Evolutionary conservation across 2,329 filamentous ascomycete genomes (phyloP).

Genomic region (Colletotrichum horii): DNA sequence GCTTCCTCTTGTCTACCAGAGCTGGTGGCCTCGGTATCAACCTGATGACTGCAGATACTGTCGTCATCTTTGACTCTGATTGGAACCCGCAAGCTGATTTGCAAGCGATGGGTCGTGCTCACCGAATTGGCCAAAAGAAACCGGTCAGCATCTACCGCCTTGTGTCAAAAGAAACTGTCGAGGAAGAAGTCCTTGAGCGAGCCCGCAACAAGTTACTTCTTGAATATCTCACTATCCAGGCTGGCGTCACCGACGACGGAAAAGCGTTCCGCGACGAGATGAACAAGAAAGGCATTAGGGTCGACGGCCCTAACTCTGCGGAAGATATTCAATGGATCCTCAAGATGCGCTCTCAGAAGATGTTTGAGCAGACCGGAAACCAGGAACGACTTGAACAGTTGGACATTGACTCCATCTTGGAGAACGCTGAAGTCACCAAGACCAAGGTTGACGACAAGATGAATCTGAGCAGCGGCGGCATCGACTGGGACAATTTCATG

Average conservation of each 20-base stretch:
- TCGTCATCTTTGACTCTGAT: slow-evolving; percentile 96
- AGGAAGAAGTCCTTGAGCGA: slow-evolving; percentile 95
- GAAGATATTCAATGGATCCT: slow-evolving; percentile 96
- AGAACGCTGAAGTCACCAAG: slow-evolving; percentile 96
- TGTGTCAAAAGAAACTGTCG: slow-evolving; percentile 97
- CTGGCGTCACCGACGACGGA: slow-evolving; percentile 94
- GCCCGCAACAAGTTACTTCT: slow-evolving; percentile 97
- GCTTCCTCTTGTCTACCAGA: slow-evolving; percentile 92
- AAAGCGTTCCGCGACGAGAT: slow-evolving; percentile 78
- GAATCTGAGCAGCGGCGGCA: slow-evolving; percentile 85
- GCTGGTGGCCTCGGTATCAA: slow-evolving; percentile 99
- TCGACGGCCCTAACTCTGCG: slow-evolving; percentile 83
- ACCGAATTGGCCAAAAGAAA: slow-evolving; percentile 95
- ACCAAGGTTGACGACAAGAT: slow-evolving; percentile 95
- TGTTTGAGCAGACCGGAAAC: slow-evolving; percentile 97
- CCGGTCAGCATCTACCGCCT: slow-evolving; percentile 96
- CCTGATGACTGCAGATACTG: slow-evolving; percentile 97
- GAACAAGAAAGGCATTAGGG: slow-evolving; percentile 76
- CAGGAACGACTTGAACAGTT: slow-evolving; percentile 96
- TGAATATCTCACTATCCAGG: slow-evolving; percentile 96
- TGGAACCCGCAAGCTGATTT: slow-evolving; percentile 99
- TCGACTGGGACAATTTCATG: slow-evolving; percentile 90
- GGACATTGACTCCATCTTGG: slow-evolving; percentile 95
- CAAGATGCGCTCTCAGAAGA: slow-evolving; percentile 97
- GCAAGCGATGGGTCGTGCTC: slow-evolving; percentile 97